Percentiles rank a stretch among this genome's conserved stretches.
Evolutionary conservation across 202 grass and related monocot genomes (phyloP).

Genomic region (Setaria italica): DNA sequence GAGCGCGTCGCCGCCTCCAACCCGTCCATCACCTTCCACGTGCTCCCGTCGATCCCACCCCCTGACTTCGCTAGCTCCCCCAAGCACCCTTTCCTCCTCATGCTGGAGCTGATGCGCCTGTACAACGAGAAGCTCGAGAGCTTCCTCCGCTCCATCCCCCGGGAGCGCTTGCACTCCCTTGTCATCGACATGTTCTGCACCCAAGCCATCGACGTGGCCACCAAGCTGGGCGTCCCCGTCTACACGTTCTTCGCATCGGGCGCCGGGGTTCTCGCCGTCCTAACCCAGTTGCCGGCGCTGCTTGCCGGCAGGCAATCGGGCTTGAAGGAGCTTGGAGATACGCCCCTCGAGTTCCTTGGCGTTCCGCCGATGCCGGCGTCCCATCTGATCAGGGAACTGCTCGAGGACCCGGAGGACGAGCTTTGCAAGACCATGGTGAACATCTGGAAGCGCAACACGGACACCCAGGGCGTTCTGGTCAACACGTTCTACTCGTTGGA

Average conservation of each 20-base stretch:
- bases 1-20: conserved; percentile 45
- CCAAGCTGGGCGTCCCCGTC: conserved; percentile 48
- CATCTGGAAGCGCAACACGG: conserved; percentile 25
- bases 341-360: conserved; percentile 46
- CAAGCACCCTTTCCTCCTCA: conserved; percentile 40
- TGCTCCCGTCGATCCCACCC: conserved; percentile 51
- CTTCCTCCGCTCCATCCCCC: conserved; percentile 50
- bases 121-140: conserved; percentile 52
- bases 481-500: conserved; percentile 63
- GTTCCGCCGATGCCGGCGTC: conserved; percentile 56
- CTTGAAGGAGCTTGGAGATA: conserved; percentile 57
- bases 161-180: conserved; percentile 39
- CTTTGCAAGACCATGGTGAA: conserved; percentile 9
- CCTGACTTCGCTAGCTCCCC: conserved; percentile 22
- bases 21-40: conserved; percentile 66
- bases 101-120: conserved; percentile 8
- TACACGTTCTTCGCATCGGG: conserved; percentile 51
- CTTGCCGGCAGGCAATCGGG: background rate
- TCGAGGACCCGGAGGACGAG: conserved; percentile 39
- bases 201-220: conserved; percentile 49
- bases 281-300: conserved; percentile 30
- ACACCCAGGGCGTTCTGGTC: conserved; percentile 52
- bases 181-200: conserved; percentile 71
- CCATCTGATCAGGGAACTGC: conserved; percentile 38
- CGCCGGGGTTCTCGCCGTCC: conserved; percentile 31